Percentiles rank a stretch among this genome's conserved stretches.
Evolutionary conservation across 768 basidiomycete genomes (phyloP).

Genomic region (Macrocybe gigantea): DNA sequence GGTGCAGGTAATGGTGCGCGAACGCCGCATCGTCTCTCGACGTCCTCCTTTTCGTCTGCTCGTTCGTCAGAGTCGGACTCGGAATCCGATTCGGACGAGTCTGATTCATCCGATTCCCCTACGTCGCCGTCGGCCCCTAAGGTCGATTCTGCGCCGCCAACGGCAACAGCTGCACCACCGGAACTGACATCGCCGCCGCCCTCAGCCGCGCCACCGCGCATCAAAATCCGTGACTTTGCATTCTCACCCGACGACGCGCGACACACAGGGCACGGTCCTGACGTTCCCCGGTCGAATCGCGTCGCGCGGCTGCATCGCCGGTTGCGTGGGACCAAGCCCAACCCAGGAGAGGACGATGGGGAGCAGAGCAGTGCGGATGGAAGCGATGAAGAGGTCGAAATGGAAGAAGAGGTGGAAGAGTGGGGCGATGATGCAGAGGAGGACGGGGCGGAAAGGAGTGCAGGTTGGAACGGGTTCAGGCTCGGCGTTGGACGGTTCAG

Average conservation of each 20-base stretch:
- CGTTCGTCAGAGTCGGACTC: background rate
- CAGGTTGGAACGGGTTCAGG: conserved; percentile 14
- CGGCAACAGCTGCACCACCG: background rate
- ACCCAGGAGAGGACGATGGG: conserved; percentile 16
- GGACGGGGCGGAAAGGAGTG: conserved; percentile 16
- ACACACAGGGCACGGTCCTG: conserved; percentile 30
- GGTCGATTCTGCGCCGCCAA: conserved; percentile 6
- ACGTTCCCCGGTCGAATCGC: conserved; percentile 34
- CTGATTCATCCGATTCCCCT: background rate
- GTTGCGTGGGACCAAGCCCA: conserved; percentile 19
- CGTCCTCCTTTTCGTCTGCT: background rate
- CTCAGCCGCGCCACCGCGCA: conserved; percentile 8
- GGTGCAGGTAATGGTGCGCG: background rate
- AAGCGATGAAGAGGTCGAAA: conserved; percentile 12
- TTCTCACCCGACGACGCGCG: conserved; percentile 29
- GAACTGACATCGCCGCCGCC: background rate
- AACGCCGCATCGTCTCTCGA: background rate
- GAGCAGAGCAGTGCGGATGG: conserved; percentile 8
- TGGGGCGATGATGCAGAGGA: conserved; percentile 8
- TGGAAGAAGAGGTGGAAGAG: conserved; percentile 16
- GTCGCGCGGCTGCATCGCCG: conserved; percentile 25
- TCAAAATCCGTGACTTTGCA: conserved; percentile 40
- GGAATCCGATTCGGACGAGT: background rate
- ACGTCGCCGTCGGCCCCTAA: conserved; percentile 6
- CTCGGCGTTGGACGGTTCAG: no score